phyloP scores from a whole-genome alignment of 2,329 filamentous ascomycete species.

The Plenodomus tracheiphilus region DNA sequence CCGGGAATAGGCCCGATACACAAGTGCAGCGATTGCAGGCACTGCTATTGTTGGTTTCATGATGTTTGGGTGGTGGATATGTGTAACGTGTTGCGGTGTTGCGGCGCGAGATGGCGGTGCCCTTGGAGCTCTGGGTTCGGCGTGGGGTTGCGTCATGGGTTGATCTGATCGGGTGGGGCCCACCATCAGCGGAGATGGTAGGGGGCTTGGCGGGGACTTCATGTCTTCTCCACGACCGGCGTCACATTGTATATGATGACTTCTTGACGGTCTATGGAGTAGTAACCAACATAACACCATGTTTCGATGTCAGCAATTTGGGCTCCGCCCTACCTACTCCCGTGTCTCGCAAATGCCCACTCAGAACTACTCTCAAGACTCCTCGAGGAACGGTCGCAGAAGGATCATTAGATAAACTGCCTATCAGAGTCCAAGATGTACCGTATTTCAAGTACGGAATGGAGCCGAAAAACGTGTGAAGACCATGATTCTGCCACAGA shows the following conservation, averaged over 20 bases:
- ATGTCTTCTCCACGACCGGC: neutral
- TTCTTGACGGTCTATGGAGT: neutral
- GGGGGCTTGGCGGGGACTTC: neutral
- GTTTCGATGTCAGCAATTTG: neutral
- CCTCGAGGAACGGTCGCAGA: no score
- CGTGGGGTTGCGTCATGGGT: slow-evolving; percentile 13
- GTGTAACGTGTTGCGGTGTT: no score
- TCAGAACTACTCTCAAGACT: no score
- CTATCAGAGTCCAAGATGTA: no score
- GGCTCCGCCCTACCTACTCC: no score
- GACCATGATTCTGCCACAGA: no score
- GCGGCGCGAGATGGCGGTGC: slow-evolving; percentile 16
- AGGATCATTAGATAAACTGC: no score
- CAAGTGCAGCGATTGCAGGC: slow-evolving; percentile 42
- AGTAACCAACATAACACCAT: neutral
- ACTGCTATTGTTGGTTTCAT: slow-evolving; percentile 39
- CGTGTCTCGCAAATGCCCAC: no score
- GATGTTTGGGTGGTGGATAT: slow-evolving; percentile 7
- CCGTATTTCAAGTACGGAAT: no score
- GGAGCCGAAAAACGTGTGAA: no score
- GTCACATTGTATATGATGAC: neutral
- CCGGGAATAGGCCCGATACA: slow-evolving; percentile 45
- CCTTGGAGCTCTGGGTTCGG: slow-evolving; percentile 2
- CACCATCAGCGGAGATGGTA: neutral
- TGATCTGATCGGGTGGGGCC: neutral